Evolutionary conservation across 371 early-diverging fungal species (phyloP), one percentile per base, ranked within the genome.

Genomic region (Amoeboaphelidium occidentale): DNA sequence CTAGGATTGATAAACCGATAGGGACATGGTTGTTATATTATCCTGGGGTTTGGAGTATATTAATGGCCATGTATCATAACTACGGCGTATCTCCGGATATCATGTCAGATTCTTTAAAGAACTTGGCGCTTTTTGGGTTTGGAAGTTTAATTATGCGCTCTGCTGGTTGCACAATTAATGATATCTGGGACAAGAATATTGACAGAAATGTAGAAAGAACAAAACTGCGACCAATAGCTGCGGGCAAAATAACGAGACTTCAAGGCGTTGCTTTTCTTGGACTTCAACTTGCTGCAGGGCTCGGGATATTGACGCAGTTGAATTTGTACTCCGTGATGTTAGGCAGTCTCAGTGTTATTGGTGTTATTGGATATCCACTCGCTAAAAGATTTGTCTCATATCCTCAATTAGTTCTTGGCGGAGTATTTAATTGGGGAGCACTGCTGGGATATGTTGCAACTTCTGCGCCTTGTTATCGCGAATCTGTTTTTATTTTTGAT

Each of bases 111-210:
- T 69, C 81, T 32, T 65, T 70, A 0, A 62, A 62, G 22, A 79
- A 76, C 72, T 55, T 88, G 17, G 75, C 70, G 0, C 60, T 92
- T n/a, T 92, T 92, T 69, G 80, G 78, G 21, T 61, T 74, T 1
- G 96, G 93, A 17, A 81, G 88, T 2, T 55, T 91, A 1, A 69
- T 85, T n/a, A 90, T 94, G 90, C 74, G 96, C 23, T 88, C 91
- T 1, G 93, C 91, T 22, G 93, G 92, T 22, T 94, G 96, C 63
- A 88, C 87, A 0, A 81, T 94, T 52, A 94, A 94, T 60, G 96
- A 93, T 58, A 63, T 94, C 55, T 91, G 91, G 93, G 93, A 94
- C 60, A 61, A 72, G 26, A 73, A 84, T 50, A 71, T 86, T 42
- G 93, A 94, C 60, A 71, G 71, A 45, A 73, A 72, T 63, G 77